A percentile compares a stretch with the other conserved stretches of the same genome.
phyloP scores from a whole-genome alignment of 2,329 filamentous ascomycete species.

The Colletotrichum destructivum region DNA sequence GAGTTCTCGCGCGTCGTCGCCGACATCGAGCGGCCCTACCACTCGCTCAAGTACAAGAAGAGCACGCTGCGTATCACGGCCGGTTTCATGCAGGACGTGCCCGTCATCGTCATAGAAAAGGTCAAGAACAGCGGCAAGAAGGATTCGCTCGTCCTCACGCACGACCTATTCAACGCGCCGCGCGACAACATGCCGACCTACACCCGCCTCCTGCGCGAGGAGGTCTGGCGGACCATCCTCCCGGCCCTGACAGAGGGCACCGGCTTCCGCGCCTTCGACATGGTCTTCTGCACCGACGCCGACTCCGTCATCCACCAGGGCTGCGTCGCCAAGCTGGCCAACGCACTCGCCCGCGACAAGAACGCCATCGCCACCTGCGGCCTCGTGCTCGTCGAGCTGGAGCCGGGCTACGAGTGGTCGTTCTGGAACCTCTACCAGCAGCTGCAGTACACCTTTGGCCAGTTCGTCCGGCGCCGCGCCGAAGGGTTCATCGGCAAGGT shows the following conservation, averaged over 20 bases:
- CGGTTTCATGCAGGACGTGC: conserved; percentile 26
- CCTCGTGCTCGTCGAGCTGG: conserved; percentile 21
- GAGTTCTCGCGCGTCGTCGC: conserved; percentile 26
- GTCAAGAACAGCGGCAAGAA: conserved; percentile 26
- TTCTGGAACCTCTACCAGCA: conserved; percentile 29
- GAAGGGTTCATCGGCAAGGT: conserved; percentile 20
- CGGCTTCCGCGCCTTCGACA: conserved; percentile 16
- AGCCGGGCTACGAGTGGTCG: conserved; percentile 19
- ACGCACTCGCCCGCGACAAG: conserved; percentile 14
- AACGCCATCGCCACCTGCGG: conserved; percentile 17
- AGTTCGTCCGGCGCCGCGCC: conserved; percentile 20
- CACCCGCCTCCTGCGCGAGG: conserved; percentile 18
- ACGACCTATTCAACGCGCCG: conserved; percentile 23
- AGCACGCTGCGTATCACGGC: conserved; percentile 16
- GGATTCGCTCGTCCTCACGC: conserved; percentile 24
- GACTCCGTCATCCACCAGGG: conserved; percentile 28
- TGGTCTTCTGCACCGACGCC: conserved; percentile 27
- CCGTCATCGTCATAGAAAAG: conserved; percentile 28
- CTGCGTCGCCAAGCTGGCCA: conserved; percentile 27
- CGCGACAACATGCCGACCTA: conserved; percentile 17
- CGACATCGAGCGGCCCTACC: conserved; percentile 25
- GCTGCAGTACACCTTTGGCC: conserved; percentile 26
- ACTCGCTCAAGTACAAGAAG: conserved; percentile 27
- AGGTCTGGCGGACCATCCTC: conserved; percentile 7
- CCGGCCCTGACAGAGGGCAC: conserved; percentile 15